Conservation (phyloP, 225 moss, liverwort and hornwort species). For the Pseudisothecium myosuroides region DNA sequence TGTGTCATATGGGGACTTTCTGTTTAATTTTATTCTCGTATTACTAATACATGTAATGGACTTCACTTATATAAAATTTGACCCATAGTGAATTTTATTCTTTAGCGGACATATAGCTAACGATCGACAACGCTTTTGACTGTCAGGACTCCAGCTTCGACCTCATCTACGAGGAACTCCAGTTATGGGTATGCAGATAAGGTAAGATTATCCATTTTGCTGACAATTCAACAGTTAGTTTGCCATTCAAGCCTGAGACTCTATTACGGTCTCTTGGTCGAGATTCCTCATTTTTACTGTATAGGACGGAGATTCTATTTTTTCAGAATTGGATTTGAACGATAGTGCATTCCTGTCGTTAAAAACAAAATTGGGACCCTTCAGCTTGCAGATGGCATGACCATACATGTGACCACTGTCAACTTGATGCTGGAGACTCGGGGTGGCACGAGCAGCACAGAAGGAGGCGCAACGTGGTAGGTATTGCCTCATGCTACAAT, state of each 20-base stretch:
- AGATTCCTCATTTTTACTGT: neutral
- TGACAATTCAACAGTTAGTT: neutral
- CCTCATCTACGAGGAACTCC: slow-evolving; percentile 45
- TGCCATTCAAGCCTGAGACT: neutral
- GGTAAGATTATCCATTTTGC: slow-evolving; percentile 21
- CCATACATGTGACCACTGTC: slow-evolving; percentile 83
- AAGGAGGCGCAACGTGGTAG: slow-evolving; percentile 85
- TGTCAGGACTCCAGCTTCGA: slow-evolving; percentile 44
- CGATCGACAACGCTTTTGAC: neutral
- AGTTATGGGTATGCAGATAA: slow-evolving; percentile 95
- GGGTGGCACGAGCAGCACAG: slow-evolving; percentile 65
- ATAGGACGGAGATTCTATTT: neutral
- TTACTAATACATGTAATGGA: neutral
- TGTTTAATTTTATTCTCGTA: neutral
- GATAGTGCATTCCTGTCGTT: neutral
- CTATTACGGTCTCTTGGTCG: neutral
- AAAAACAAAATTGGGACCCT: neutral
- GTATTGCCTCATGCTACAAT: neutral
- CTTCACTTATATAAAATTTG: neutral
- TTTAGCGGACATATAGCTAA: neutral
- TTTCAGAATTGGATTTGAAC: neutral
- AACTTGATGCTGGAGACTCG: slow-evolving; percentile 98
- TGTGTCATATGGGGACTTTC: neutral
- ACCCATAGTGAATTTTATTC: neutral
- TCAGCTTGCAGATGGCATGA: slow-evolving; percentile 99